Percentiles rank a stretch among this genome's conserved stretches.
Evolutionary conservation across 2,329 filamentous ascomycete genomes (phyloP).

Genomic region (Alternaria dauci): DNA sequence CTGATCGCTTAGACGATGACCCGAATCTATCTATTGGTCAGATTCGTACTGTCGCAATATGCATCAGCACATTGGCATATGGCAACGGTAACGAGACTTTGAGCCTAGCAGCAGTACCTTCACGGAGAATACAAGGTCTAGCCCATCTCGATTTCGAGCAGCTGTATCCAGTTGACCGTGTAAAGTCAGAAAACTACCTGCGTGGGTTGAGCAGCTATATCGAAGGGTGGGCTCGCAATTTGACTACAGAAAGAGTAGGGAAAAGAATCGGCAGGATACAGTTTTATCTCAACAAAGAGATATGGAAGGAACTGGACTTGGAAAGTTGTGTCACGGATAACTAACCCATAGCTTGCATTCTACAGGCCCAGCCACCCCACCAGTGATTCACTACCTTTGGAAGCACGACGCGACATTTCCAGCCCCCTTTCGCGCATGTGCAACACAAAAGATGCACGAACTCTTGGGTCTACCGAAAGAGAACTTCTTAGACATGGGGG

Average conservation of each 20-base stretch:
- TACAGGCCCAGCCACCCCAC: neutral
- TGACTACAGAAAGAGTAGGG: neutral
- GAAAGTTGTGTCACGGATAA: neutral
- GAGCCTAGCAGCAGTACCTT: neutral
- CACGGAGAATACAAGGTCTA: neutral
- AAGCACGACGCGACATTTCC: neutral
- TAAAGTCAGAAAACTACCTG: conserved; percentile 4
- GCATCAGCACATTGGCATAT: neutral
- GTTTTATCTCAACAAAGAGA: neutral
- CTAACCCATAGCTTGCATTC: neutral
- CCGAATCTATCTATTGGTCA: neutral
- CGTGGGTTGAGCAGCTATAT: neutral
- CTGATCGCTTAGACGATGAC: neutral
- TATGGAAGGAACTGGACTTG: neutral
- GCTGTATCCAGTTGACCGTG: conserved; percentile 5
- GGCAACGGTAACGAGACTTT: conserved; percentile 2
- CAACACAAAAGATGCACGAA: neutral
- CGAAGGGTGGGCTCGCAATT: neutral
- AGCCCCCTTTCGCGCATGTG: neutral
- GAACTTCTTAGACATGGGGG: neutral
- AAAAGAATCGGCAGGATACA: conserved; percentile 1
- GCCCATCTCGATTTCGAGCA: neutral
- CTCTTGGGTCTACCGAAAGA: neutral
- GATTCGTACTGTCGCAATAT: conserved; percentile 1
- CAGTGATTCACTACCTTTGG: neutral